These are phyloP conservation scores for Fraxinus platypoda DNA, from an alignment of 305 asterid genomes.

Conservation along the genomic window DNA sequence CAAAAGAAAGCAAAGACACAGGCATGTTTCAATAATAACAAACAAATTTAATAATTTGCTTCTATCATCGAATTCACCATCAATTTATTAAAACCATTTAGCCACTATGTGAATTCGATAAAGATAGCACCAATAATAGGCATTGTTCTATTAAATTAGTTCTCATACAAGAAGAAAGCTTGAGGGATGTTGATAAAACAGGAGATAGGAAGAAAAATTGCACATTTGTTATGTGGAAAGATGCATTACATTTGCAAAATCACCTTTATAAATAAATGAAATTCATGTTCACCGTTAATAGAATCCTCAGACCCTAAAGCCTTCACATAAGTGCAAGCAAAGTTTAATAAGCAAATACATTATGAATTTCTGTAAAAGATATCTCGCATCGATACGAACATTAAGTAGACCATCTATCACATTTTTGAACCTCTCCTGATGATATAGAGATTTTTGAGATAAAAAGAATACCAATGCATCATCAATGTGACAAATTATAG, in stretches of 20 bases:
- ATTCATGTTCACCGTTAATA: not conserved
- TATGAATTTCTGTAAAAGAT: conserved; percentile 6
- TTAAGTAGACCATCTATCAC: not conserved
- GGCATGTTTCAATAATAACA: not conserved
- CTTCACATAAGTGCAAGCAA: not conserved
- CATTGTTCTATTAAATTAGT: not conserved
- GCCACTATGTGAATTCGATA: not conserved
- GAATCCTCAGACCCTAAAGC: not conserved
- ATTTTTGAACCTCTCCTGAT: not conserved
- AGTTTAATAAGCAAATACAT: not conserved
- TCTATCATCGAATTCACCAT: not conserved
- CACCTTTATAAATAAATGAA: not conserved
- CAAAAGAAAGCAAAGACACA: not conserved
- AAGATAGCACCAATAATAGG: not conserved
- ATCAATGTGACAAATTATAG: not conserved
- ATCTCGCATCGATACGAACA: not conserved
- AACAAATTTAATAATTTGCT: not conserved
- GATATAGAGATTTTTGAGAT: not conserved
- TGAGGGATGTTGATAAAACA: not conserved
- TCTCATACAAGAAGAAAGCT: too few relatives aligned
- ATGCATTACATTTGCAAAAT: not conserved
- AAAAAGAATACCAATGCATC: not conserved
- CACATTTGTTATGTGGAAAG: not conserved
- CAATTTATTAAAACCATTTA: not conserved
- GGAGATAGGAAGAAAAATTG: not conserved